These are phyloP conservation scores for Xylariaceae sp. DNA, from an alignment of 2,329 filamentous ascomycete species.

Conservation along the genomic window DNA sequence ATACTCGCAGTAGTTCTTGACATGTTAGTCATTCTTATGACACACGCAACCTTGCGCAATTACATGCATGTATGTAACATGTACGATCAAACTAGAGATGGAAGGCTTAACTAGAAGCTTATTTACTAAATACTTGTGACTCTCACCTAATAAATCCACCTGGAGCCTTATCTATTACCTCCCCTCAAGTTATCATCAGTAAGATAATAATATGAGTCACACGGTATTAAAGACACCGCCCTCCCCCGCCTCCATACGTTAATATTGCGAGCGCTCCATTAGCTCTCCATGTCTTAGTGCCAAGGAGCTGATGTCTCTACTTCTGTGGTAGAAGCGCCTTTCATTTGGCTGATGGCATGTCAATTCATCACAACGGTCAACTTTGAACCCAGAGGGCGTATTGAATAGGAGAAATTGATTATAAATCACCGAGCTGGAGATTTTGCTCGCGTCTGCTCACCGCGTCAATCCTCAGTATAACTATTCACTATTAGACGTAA, in stretches of 20 bases:
- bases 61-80: neutral
- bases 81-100: no score
- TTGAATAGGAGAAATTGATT: neutral
- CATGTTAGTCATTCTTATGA: no score
- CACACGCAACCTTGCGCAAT: no score
- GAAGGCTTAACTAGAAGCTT: no score
- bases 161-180: no score
- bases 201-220: no score
- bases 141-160: no score
- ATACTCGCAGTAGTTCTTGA: neutral
- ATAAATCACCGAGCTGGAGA: neutral
- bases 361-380: neutral
- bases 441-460: neutral
- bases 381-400: slow-evolving; percentile 14
- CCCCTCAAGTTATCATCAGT: no score
- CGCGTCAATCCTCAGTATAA: neutral
- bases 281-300: neutral
- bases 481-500: neutral
- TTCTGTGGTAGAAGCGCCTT: neutral
- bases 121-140: no score
- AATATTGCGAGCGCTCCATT: no score
- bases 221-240: no score
- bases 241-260: no score
- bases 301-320: neutral
- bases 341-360: slow-evolving; percentile 2